phyloP scores from a whole-genome alignment of 169 alveolate species.

The Eimeria sp. region DNA sequence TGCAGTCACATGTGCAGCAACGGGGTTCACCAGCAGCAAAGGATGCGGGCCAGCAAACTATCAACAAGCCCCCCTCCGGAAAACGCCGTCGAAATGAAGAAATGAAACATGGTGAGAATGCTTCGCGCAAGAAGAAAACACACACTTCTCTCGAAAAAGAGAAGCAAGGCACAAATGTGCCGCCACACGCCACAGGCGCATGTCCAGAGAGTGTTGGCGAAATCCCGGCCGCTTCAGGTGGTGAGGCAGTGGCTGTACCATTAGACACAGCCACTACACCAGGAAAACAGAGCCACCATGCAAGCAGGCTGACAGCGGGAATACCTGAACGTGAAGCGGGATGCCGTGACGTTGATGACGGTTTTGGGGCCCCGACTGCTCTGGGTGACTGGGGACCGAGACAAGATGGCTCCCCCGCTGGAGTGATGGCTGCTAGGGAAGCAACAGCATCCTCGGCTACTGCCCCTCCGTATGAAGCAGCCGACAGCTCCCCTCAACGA shows the following conservation, averaged over 20 bases:
- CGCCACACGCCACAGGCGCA: not conserved
- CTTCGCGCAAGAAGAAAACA: not conserved
- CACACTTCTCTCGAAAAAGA: not conserved
- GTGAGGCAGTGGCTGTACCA: not conserved
- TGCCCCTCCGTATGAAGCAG: conserved; percentile 19
- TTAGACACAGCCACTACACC: not conserved
- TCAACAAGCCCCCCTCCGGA: not conserved
- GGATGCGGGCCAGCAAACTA: not conserved
- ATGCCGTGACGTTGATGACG: not conserved
- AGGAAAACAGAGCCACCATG: not conserved
- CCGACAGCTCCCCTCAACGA: not conserved
- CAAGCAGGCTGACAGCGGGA: not conserved
- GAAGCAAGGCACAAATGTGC: conserved; percentile 1
- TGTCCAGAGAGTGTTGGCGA: not conserved
- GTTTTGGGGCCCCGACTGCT: not conserved
- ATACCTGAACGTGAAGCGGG: not conserved
- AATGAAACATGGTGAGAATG: not conserved
- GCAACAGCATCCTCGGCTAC: not conserved
- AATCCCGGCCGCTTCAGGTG: not conserved
- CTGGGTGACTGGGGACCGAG: conserved; percentile 7
- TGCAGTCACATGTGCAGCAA: not conserved
- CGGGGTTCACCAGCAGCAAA: not conserved
- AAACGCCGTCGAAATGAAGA: conserved; percentile 8
- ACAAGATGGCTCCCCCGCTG: not conserved
- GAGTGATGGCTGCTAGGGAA: conserved; percentile 7